These are phyloP conservation scores for Trypanosoma platydactyli DNA, from an alignment of 208 protist species.

Conservation along the genomic window DNA sequence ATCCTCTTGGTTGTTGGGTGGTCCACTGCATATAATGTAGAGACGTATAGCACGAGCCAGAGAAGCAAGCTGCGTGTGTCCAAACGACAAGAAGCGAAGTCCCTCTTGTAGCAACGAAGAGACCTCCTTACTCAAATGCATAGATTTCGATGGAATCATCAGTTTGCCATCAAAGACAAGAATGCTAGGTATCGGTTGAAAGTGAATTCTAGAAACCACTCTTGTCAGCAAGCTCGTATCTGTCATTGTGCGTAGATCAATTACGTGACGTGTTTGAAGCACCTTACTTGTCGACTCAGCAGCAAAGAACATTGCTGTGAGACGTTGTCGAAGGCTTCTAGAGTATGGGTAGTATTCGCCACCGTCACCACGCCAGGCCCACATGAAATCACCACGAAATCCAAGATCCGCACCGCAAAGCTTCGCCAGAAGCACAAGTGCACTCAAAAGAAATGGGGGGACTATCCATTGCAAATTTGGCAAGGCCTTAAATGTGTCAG, in stretches of 20 bases:
- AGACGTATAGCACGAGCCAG: constrained; percentile 63
- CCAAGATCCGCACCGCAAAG: constrained; percentile 40
- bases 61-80: constrained; percentile 38
- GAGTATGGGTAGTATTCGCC: constrained; percentile 62
- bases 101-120: constrained; percentile 15
- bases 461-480: constrained; percentile 80
- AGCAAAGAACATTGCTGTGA: constrained; percentile 58
- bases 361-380: constrained; percentile 67
- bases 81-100: constrained; percentile 51
- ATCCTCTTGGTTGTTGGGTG: constrained; percentile 35
- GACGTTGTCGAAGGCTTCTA: constrained; percentile 29
- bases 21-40: constrained; percentile 46
- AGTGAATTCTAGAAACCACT: constrained; percentile 50
- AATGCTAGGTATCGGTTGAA: constrained; percentile 65
- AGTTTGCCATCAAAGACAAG: constrained; percentile 23
- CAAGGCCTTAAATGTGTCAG: constrained; percentile 40
- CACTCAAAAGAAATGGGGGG: constrained; percentile 58
- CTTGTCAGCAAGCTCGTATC: constrained; percentile 37
- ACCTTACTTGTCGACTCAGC: constrained; percentile 29
- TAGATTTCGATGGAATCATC: constrained; percentile 7
- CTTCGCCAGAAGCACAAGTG: constrained; percentile 59
- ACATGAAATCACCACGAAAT: constrained; percentile 62
- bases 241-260: constrained; percentile 55
- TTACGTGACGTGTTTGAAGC: constrained; percentile 29
- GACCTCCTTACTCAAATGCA: constrained; percentile 1